These are phyloP conservation scores for Rhizopus microsporus DNA, from an alignment of 371 early-diverging fungal species.

Conservation along the genomic window DNA sequence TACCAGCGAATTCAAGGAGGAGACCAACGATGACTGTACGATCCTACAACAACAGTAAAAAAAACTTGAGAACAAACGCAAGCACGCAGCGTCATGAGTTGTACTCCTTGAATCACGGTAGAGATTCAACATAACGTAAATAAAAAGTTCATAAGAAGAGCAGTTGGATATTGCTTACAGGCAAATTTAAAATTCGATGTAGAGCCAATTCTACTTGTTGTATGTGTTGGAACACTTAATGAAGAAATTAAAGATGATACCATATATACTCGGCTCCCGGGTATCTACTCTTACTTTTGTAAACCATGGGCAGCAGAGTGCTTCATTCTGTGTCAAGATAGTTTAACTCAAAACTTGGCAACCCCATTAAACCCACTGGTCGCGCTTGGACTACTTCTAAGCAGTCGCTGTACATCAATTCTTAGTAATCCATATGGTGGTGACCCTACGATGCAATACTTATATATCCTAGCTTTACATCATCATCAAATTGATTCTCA, in stretches of 20 bases:
- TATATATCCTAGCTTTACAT: slow-evolving; percentile 3
- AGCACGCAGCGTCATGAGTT: no score
- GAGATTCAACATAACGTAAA: slow-evolving; percentile 12
- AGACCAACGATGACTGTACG: no score
- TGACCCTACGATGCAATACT: neutral
- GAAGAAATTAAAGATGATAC: neutral
- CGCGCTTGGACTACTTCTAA: slow-evolving; percentile 4
- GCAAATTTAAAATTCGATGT: slow-evolving; percentile 11
- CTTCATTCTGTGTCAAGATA: slow-evolving; percentile 9
- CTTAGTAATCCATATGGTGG: neutral
- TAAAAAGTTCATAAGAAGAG: slow-evolving; percentile 10
- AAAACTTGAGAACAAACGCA: no score
- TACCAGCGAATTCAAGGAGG: no score
- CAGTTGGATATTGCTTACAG: slow-evolving; percentile 11
- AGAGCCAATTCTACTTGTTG: slow-evolving; percentile 9
- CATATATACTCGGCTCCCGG: neutral
- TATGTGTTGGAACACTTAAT: slow-evolving; percentile 12
- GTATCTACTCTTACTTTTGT: neutral
- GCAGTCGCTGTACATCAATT: slow-evolving; percentile 1
- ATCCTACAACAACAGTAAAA: no score
- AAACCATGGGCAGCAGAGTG: slow-evolving; percentile 9
- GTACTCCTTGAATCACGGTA: no score
- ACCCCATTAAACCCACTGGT: slow-evolving; percentile 6
- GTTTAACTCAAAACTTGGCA: neutral
- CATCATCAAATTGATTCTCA: slow-evolving; percentile 1